Base-by-base conservation (phyloP, 306 rosid species). In the Lotus japonicus region DNA sequence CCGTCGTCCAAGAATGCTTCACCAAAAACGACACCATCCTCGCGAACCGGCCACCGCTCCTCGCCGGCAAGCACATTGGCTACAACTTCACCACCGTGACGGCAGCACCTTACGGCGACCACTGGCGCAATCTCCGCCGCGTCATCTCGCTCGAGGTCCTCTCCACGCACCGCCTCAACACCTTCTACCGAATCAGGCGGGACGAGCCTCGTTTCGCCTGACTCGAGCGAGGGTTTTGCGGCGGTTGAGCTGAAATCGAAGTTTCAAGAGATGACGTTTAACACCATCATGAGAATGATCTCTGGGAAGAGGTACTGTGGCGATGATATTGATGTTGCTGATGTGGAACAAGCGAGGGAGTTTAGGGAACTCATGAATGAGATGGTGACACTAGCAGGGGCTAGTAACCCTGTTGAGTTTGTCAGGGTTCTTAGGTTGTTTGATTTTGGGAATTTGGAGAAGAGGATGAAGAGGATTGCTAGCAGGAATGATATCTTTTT, bases 41-140 rank as follows among this genome's bases (percentile, higher is more conserved):
- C 2, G 72, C 78, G 1, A 73, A 73, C 66, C 78, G 78, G 38
- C 72, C 78, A 0, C 78, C 64, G 4, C 64, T 73, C 15, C 50
- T 55, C 0, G 0, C 72, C 4, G 72, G 7, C 2, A 73, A 73
- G 15, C 64, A 73, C 72, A 55, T 64, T 16, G 78, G 66, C n/a
- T 73, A 73, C 28, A 64, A 73, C 49, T 8, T 1, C 72, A 73
- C 78, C 4, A 4, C 72, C n/a, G 72, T 73, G 0, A 54, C 78
- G 3, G 50, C 12, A 0, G 65, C 78, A 0, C 72, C 78, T 9
- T 73, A 73, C 11, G 78, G 78, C 9, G 78, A 73, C 31, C 78
- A 73, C 43, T 73, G 78, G 78, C 78, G 78, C 21, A 73, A 73
- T 10, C 42, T 73, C 3, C 72, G 78, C 23, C 72, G 78, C 6